Conservation (phyloP, 257 asterid genomes). For the Cynanchum wilfordii region DNA sequence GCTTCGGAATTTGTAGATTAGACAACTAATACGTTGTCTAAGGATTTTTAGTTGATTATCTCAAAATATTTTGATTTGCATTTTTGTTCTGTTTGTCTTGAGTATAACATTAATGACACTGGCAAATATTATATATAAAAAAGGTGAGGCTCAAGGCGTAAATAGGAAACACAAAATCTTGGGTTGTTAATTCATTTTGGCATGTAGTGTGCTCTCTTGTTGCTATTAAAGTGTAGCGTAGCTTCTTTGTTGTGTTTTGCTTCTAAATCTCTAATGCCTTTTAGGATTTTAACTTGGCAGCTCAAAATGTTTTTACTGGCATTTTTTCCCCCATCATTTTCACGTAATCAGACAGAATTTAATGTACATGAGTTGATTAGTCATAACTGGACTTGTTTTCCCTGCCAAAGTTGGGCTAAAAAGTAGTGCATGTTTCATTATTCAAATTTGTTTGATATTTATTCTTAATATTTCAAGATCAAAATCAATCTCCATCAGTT, state of each 20-base stretch:
- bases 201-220: no score
- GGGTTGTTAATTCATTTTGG: no score
- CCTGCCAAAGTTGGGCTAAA: background rate
- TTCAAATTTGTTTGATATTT: constrained; percentile 10
- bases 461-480: constrained; percentile 23
- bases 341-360: background rate
- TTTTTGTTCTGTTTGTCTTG: background rate
- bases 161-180: no score
- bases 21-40: background rate
- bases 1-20: background rate
- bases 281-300: no score
- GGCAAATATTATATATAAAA: no score
- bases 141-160: no score
- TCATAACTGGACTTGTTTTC: background rate
- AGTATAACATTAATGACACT: background rate
- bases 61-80: background rate
- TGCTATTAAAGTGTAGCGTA: no score
- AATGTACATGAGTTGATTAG: background rate
- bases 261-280: no score
- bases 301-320: no score
- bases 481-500: constrained; percentile 38
- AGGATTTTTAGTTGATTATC: background rate
- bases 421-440: background rate
- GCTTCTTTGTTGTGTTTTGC: no score
- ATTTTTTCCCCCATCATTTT: background rate